phyloP scores from a whole-genome alignment of 352 stramenopile genomes.

The Phytophthora sansomeana region DNA sequence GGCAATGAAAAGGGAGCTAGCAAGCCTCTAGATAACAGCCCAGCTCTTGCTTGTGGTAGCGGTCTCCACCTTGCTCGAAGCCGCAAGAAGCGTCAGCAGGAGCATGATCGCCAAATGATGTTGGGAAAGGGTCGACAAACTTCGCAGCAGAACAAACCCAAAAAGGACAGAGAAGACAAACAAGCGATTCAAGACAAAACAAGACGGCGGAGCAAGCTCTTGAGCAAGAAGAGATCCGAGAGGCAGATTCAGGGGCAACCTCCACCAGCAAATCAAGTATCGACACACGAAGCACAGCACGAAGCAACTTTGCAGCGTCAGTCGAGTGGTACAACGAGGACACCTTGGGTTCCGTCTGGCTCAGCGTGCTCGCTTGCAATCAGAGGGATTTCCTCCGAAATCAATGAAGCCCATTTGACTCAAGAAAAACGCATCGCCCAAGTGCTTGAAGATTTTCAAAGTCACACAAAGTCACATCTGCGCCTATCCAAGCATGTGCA shows the following conservation, averaged over 20 bases:
- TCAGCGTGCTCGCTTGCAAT: conserved; percentile 18
- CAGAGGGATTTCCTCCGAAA: conserved; percentile 2
- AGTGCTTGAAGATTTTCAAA: conserved; percentile 25
- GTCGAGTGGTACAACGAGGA: conserved; percentile 9
- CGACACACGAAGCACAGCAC: conserved; percentile 8
- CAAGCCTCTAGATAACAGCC: conserved; percentile 1
- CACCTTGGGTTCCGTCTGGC: conserved; percentile 17
- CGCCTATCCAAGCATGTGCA: conserved; percentile 16
- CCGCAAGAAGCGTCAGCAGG: conserved; percentile 38
- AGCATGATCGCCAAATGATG: conserved; percentile 37
- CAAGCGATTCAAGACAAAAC: conserved; percentile 19
- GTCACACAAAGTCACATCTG: conserved; percentile 15
- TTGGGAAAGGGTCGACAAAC: conserved; percentile 18
- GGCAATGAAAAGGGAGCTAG: conserved; percentile 11
- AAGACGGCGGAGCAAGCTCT: conserved; percentile 19
- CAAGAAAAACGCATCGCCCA: conserved; percentile 23
- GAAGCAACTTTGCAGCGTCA: conserved; percentile 2
- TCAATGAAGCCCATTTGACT: conserved; percentile 1
- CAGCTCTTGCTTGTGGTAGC: conserved; percentile 39
- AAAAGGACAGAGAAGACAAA: conserved; percentile 3
- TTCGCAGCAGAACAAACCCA: conserved; percentile 7
- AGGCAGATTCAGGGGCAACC: conserved; percentile 6
- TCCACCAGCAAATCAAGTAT: neutral
- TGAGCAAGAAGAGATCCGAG: conserved; percentile 19
- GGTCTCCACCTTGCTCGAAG: conserved; percentile 46